Evolutionary conservation across 495 filamentous ascomycete species (phyloP).

Genomic region (Astrothelium subdiscretum): DNA sequence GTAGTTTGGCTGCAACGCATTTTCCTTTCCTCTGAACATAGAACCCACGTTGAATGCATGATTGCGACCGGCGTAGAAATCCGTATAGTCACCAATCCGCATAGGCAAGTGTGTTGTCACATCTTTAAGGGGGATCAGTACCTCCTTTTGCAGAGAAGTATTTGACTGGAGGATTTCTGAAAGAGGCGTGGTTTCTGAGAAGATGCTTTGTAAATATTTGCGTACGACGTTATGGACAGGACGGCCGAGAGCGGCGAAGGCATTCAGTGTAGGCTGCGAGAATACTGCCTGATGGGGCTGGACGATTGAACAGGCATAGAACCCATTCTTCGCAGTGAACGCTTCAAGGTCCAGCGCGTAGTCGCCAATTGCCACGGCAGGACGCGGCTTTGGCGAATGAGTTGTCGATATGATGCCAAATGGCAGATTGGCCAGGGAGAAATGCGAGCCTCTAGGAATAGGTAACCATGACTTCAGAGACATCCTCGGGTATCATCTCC

Average conservation of each 20-base stretch:
- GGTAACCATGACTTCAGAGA: constrained; percentile 45
- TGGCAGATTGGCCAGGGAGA: constrained; percentile 83
- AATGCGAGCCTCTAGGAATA: constrained; percentile 54
- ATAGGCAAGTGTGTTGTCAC: constrained; percentile 72
- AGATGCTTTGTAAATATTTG: constrained; percentile 58
- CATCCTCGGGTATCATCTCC: neutral
- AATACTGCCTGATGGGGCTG: constrained; percentile 51
- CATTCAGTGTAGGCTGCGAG: constrained; percentile 60
- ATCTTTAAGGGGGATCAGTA: constrained; percentile 42
- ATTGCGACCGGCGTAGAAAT: constrained; percentile 89
- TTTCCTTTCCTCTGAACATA: constrained; percentile 70
- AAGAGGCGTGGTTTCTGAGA: constrained; percentile 49
- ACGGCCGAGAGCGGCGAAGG: constrained; percentile 68
- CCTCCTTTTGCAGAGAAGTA: constrained; percentile 36
- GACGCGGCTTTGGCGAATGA: constrained; percentile 41
- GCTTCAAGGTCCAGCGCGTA: constrained; percentile 64
- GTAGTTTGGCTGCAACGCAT: constrained; percentile 84
- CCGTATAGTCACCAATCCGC: constrained; percentile 88
- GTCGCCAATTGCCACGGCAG: constrained; percentile 69
- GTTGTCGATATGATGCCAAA: constrained; percentile 75
- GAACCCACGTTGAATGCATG: constrained; percentile 75
- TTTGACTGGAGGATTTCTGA: constrained; percentile 50
- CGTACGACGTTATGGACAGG: constrained; percentile 61
- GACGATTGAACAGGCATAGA: constrained; percentile 47
- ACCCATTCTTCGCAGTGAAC: constrained; percentile 49